Evolutionary conservation across 805 yeast species (phyloP).

Genomic region (Pichia manshurica): DNA sequence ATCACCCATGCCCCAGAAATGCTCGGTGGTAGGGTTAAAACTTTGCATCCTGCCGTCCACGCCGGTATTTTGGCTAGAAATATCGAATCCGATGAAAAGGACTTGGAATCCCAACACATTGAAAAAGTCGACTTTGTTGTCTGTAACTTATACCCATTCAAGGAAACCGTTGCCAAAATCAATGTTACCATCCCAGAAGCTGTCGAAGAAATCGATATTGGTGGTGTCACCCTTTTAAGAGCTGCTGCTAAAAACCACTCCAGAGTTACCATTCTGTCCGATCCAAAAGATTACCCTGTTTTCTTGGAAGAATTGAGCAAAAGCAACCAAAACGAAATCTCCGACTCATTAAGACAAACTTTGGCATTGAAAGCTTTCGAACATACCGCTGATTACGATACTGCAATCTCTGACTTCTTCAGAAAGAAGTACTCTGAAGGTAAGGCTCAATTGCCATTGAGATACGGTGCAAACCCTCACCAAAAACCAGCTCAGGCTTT

Average conservation of each 20-base stretch:
- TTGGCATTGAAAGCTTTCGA: conserved; percentile 96
- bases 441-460: conserved; percentile 80
- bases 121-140: conserved; percentile 96
- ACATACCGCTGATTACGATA: conserved; percentile 96
- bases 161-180: conserved; percentile 92
- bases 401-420: conserved; percentile 93
- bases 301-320: conserved; percentile 70
- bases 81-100: conserved; percentile 84
- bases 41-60: conserved; percentile 97
- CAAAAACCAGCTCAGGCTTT: conserved; percentile 99
- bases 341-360: conserved; percentile 67
- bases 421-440: conserved; percentile 94
- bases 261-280: conserved; percentile 91
- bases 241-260: conserved; percentile 99
- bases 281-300: conserved; percentile 86
- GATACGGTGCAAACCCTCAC: conserved; percentile 99
- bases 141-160: conserved; percentile 96
- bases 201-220: conserved; percentile 97
- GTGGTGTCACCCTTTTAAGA: conserved; percentile 94
- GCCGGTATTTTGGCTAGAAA: conserved; percentile 96
- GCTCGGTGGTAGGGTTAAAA: conserved; percentile 98
- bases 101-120: conserved; percentile 81
- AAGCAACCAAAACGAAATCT: conserved; percentile 50
- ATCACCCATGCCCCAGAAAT: conserved; percentile 99
- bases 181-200: conserved; percentile 96